Base-by-base conservation (phyloP, 345 rosid genomes). In the Acer negundo region DNA sequence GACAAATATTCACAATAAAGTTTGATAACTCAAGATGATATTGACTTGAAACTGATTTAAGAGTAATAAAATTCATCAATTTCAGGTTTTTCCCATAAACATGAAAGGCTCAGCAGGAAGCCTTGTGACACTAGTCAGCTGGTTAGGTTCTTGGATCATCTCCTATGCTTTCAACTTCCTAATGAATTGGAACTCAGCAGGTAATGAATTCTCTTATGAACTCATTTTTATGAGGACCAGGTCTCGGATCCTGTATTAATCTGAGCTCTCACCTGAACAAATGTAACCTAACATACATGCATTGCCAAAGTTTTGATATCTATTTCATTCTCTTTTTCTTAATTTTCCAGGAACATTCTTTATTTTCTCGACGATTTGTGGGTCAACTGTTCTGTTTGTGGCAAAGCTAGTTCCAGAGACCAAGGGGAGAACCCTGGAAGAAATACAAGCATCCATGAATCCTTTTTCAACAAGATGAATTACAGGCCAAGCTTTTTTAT, bases 51-150 rank as follows among this genome's bases (percentile, higher is more conserved):
- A 55, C 64, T 38, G 24, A 80, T 61, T 24, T 51, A 3, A 3
- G 13, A 13, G 1, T 22, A 40, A 42, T 4, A 42, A 7, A 42
- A 74, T 84, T 65, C n/a, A 7, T 19, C 19, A 38, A 55, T 76
- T 62, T 75, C 80, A 94, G 97, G 87, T 94, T 72, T 93, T 94
- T 72, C 97, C 97, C 1, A 91, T 93, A 81, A 90, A 90, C 81
- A 85, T 91, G 86, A 94, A 91, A 74, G 97, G 92, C 4, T 84
- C 93, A 49, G 94, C 97, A 42, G 98, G 97, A 70, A 94, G 97
- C 80, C 84, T 94, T 5, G 93, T 94, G 87, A 88, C 92, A 59
- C 68, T 94, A 58, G 88, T 90, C 23, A 93, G 90, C 83, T 93
- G 98, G 98, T 80, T 90, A 40, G 88, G 91, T 35, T 89, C 95